Evolutionary conservation across 768 basidiomycete genomes (phyloP), one percentile per base, ranked within the genome.

Genomic region (Amanita muscaria): DNA sequence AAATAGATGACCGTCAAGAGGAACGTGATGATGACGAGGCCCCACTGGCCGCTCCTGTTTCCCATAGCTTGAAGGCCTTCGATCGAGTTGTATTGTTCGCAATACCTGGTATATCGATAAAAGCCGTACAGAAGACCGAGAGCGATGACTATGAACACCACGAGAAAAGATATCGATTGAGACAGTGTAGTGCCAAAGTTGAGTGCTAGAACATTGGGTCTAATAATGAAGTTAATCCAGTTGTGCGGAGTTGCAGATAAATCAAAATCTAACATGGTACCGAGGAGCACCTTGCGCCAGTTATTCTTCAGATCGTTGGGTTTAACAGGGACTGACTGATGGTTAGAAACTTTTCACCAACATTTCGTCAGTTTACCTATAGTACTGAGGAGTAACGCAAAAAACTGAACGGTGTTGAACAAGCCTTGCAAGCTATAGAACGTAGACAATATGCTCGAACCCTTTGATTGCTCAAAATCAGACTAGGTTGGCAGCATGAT

Each of bases 351-450:
- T 44, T 25, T 40, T 12, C 15, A 3, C 29, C 9, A 29, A 40
- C 11, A 14, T 10, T 24, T 14, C 6, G 23, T 25, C 31, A 19
- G 37, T 62, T 31, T 53, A 83, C 83, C 72, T 48, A 84, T 72
- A 2, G 82, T 83, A 46, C 71, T 77, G 46, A 87, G 58, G 34
- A 87, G 69, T 21, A 87, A 63, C 0, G 83, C 82, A 58, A 85
- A 83, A 27, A 86, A 70, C 54, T 87, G 83, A 1, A 86, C 59
- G 0, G 77, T 81, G 49, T 82, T 81, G 42, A 76, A 67, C 8
- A 85, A 64, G 31, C 83, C 82, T 53, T 81, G 78, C 16, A 84
- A 57, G 56, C 81, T 83, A 54, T 85, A 87, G 51, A 76, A 83
- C 1, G 75, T 72, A 4, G 80, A 75, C 27, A 84, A 61, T 19